Evolutionary conservation across 352 stramenopile species (phyloP).

Genomic region (Phytophthora pini): DNA sequence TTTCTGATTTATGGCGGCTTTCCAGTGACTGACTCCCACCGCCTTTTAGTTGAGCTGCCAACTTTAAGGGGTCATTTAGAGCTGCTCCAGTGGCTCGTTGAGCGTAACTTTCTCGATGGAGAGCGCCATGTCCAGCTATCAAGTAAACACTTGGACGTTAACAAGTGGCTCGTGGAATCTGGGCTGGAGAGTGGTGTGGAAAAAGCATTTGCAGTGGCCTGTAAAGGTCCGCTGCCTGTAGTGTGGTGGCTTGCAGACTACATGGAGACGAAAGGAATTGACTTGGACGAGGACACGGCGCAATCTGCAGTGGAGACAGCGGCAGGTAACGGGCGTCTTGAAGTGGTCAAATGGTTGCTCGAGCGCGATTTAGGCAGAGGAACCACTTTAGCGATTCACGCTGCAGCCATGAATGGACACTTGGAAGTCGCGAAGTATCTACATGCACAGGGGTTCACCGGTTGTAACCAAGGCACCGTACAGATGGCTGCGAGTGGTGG

Average conservation of each 20-base stretch:
- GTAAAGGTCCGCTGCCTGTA: constrained; percentile 1
- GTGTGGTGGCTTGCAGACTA: constrained; percentile 15
- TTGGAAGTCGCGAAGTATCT: constrained; percentile 12
- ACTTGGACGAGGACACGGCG: not conserved
- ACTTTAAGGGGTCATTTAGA: not conserved
- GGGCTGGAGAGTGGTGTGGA: not conserved
- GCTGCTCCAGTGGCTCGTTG: constrained; percentile 8
- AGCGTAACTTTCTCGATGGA: not conserved
- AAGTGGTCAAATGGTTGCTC: not conserved
- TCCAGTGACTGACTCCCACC: not conserved
- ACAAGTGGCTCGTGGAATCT: constrained; percentile 7
- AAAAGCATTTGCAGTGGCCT: constrained; percentile 2
- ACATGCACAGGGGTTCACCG: constrained; percentile 4
- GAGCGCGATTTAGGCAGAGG: not conserved
- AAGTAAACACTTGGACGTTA: constrained; percentile 11
- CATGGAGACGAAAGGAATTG: not conserved
- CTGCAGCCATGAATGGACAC: not conserved
- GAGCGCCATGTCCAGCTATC: not conserved
- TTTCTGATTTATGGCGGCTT: not conserved
- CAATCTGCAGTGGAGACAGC: not conserved
- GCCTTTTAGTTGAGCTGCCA: not conserved
- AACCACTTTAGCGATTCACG: not conserved
- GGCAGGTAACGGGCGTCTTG: not conserved
- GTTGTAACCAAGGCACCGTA: constrained; percentile 32
- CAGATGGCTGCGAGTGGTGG: constrained; percentile 23